phyloP scores from a whole-genome alignment of 768 basidiomycete genomes.

The Podaxis rugospora region DNA sequence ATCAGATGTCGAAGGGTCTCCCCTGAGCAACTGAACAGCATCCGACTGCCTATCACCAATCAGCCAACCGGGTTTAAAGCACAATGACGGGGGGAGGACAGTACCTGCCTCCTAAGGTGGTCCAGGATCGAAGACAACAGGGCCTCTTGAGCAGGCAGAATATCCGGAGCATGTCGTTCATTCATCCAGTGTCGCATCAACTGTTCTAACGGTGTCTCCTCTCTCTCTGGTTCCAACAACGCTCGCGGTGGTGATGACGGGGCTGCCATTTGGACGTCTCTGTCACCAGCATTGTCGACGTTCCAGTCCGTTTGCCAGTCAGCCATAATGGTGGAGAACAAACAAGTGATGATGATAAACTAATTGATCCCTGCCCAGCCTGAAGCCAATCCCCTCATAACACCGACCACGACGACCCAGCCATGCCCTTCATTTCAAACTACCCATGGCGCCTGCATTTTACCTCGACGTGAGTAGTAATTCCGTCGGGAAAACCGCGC shows the following conservation, averaged over 20 bases:
- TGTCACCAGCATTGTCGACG: too few species aligned
- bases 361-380: background rate
- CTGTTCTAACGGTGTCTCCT: constrained; percentile 60
- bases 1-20: constrained; percentile 81
- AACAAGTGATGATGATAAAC: background rate
- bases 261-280: background rate
- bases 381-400: background rate
- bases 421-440: too few species aligned
- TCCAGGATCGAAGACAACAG: constrained; percentile 65
- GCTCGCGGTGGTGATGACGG: background rate
- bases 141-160: constrained; percentile 68
- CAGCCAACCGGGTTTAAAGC: background rate
- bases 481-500: too few species aligned
- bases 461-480: too few species aligned
- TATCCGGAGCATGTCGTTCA: constrained; percentile 78
- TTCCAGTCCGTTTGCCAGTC: too few species aligned
- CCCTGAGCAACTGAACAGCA: constrained; percentile 68
- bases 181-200: constrained; percentile 84
- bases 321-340: background rate
- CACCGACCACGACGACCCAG: background rate
- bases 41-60: constrained; percentile 51
- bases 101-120: constrained; percentile 79
- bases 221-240: background rate
- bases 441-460: too few species aligned
- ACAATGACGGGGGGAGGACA: constrained; percentile 17